A percentile compares a stretch with the other conserved stretches of the same genome.
Conservation (phyloP, 352 stramenopile genomes). For the Phytophthora sansomeana region DNA sequence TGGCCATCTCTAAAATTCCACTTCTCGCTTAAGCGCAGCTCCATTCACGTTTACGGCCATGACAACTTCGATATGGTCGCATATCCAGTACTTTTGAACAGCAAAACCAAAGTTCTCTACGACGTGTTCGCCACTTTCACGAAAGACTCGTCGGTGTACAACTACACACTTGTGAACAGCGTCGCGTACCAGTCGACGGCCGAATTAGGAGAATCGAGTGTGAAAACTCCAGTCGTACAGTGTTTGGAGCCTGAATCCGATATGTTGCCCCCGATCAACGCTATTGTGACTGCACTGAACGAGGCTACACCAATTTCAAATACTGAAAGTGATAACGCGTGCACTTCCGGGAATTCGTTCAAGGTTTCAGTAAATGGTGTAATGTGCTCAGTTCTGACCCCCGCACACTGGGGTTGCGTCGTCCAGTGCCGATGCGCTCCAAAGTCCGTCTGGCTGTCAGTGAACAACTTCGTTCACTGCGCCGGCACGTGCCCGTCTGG, state of each 20-base stretch:
- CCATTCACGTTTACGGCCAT: constrained; percentile 33
- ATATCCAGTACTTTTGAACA: constrained; percentile 14
- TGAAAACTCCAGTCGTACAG: not conserved
- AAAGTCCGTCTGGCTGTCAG: no score
- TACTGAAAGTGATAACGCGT: not conserved
- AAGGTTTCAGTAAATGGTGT: constrained; percentile 5
- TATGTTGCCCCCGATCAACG: constrained; percentile 5
- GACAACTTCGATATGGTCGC: constrained; percentile 33
- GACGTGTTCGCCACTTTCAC: constrained; percentile 19
- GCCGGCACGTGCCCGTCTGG: no score
- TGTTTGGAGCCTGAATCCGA: constrained; percentile 17
- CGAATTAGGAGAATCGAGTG: not conserved
- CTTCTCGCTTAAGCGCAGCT: constrained; percentile 36
- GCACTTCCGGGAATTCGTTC: not conserved
- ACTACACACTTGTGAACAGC: constrained; percentile 29
- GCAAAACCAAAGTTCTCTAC: constrained; percentile 20
- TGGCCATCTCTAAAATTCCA: constrained; percentile 29
- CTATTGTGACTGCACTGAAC: constrained; percentile 12
- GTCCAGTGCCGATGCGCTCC: no score
- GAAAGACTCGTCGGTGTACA: constrained; percentile 15
- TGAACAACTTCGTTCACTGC: no score
- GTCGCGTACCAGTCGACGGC: constrained; percentile 15
- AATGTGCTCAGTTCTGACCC: no score
- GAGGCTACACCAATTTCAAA: not conserved
- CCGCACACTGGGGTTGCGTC: no score